These are phyloP conservation scores for Circinella minor DNA, from an alignment of 371 early-diverging fungal genomes.

Conservation along the genomic window DNA sequence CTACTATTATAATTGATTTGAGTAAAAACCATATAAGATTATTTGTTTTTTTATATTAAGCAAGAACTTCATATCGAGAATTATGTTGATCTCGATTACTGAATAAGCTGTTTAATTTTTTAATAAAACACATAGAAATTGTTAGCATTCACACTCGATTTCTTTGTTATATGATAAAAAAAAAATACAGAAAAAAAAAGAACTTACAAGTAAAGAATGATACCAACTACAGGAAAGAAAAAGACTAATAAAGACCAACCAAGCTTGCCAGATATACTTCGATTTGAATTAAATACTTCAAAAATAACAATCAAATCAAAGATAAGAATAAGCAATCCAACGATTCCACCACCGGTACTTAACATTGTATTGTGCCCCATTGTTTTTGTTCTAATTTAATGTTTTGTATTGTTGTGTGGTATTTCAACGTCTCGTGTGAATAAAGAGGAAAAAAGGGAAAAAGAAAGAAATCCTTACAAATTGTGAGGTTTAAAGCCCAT, in stretches of 20 bases:
- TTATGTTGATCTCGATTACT: constrained; percentile 59
- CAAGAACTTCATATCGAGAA: constrained; percentile 51
- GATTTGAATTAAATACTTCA: constrained; percentile 65
- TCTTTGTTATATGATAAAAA: background rate
- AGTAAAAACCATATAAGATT: too few species aligned
- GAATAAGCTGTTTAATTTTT: constrained; percentile 47
- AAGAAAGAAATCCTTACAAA: too few species aligned
- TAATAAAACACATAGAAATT: background rate
- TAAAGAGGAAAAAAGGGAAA: too few species aligned
- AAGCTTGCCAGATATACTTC: constrained; percentile 52
- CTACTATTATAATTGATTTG: too few species aligned
- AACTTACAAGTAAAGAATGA: constrained; percentile 69
- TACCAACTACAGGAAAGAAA: constrained; percentile 65
- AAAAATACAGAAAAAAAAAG: background rate
- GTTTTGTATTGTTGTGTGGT: background rate
- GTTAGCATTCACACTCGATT: background rate
- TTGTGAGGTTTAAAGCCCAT: too few species aligned
- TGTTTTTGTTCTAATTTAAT: too few species aligned
- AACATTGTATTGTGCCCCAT: constrained; percentile 40
- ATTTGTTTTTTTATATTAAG: constrained; percentile 18
- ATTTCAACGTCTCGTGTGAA: too few species aligned
- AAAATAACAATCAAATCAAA: constrained; percentile 57
- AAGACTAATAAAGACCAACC: constrained; percentile 66
- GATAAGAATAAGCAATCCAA: constrained; percentile 59
- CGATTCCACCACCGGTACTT: constrained; percentile 46